Evolutionary conservation across 1,284 basidiomycete species (phyloP).

Genomic region (Ceratobasidium sp.): DNA sequence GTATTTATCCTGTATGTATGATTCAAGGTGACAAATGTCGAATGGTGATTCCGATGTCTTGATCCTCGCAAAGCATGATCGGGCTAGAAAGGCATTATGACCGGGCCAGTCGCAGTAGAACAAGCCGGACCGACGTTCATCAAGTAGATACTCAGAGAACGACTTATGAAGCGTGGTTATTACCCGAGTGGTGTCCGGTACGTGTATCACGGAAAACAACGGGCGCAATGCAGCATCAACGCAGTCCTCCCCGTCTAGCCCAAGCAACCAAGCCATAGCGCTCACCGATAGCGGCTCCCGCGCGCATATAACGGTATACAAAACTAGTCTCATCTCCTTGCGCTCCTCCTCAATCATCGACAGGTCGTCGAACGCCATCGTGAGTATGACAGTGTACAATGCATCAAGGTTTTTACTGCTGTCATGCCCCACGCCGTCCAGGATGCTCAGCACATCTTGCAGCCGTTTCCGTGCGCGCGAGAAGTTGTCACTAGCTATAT

Average conservation of each 20-base stretch:
- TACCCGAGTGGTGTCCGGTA: neutral
- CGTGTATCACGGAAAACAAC: neutral
- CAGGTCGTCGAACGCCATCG: neutral
- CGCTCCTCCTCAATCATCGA: neutral
- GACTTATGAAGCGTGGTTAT: constrained; percentile 2
- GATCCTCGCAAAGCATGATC: neutral
- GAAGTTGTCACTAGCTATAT: neutral
- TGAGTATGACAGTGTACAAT: neutral
- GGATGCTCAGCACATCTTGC: neutral
- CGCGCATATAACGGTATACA: constrained; percentile 12
- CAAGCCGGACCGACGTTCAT: neutral
- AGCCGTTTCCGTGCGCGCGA: neutral
- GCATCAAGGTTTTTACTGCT: neutral
- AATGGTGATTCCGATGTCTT: neutral
- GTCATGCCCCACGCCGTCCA: too few relatives aligned
- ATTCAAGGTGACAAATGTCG: constrained; percentile 7
- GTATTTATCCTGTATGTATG: neutral
- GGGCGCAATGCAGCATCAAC: neutral
- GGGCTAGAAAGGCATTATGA: neutral
- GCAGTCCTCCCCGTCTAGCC: neutral
- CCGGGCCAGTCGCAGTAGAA: constrained; percentile 4
- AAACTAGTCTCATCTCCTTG: neutral
- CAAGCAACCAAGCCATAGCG: neutral
- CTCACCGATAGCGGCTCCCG: neutral
- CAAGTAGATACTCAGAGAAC: constrained; percentile 11